Base-by-base conservation (phyloP, 768 basidiomycete genomes). In the Filobasidium floriforme region DNA sequence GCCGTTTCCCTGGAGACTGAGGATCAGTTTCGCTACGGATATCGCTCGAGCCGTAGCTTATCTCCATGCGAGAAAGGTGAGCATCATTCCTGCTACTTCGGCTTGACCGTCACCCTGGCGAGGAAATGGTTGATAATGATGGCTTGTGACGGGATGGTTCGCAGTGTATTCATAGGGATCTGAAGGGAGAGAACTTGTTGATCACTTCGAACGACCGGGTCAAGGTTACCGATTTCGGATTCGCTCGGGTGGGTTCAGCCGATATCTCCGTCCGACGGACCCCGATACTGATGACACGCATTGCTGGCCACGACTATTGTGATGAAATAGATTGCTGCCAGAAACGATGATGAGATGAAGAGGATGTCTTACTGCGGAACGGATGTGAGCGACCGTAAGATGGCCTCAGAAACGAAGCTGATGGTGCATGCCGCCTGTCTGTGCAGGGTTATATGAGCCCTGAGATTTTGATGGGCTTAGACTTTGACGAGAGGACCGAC, bases 181-280 rank as follows among this genome's bases (percentile, higher is more conserved):
- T 99, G 70, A 99, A 99, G 79, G 93, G 92, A 43, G 94, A 98
- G 81, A 99, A 99, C 71, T 83, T 98, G 29, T 85, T 98, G n/a
- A 87, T 97, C 24, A 97, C 93, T 0, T 81, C 87, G 43, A 99
- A 99, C 73, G 90, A 91, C 24, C 86, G 94, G 52, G 83, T 98
- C 74, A 99, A 98, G 81, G 88, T 97, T 72, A 96, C 93, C n/a
- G 94, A 99, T 75, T 99, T 99, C 79, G 94, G 94, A 0, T 94
- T 97, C 72, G 92, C 92, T 4, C 85, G 94, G 18, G 67, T 68
- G 26, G 59, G 62, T 60, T 7, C 37, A 29, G 18, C 15, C 59
- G n/a, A n/a, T 40, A 7, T 14, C 11, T 24, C 59, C 15, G 29
- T 22, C 59, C 14, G 59, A 60, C 12, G 7, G 22, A 15, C 7